Conservation (phyloP, 1,284 basidiomycete genomes). For the Marasmius oreades region DNA sequence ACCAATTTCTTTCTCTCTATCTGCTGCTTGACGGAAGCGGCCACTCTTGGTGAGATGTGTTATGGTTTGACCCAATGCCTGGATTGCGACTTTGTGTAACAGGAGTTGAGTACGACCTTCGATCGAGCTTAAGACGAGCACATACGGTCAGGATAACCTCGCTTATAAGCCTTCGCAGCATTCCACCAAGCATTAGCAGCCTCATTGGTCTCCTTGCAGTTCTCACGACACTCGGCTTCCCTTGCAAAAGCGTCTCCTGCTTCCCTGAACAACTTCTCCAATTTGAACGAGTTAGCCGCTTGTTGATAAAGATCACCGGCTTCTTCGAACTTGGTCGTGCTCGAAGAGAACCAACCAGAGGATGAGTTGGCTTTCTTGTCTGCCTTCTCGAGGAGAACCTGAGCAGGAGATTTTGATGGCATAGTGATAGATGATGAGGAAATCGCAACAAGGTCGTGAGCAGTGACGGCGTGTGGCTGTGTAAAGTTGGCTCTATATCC, state of each 20-base stretch:
- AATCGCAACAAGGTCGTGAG: background rate
- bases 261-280: conserved; percentile 89
- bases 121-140: conserved; percentile 16
- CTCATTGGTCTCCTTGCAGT: conserved; percentile 82
- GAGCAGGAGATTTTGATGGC: conserved; percentile 64
- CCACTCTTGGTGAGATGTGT: conserved; percentile 81
- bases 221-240: conserved; percentile 90
- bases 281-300: conserved; percentile 94
- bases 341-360: conserved; percentile 83
- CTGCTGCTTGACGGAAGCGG: conserved; percentile 95
- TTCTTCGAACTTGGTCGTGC: conserved; percentile 83
- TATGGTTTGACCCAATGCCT: conserved; percentile 86
- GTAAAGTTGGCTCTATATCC: background rate
- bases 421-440: conserved; percentile 25
- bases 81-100: conserved; percentile 72
- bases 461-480: conserved; percentile 4
- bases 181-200: conserved; percentile 98
- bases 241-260: conserved; percentile 85
- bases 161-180: conserved; percentile 92
- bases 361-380: conserved; percentile 90
- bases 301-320: conserved; percentile 93
- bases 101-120: conserved; percentile 12
- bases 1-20: conserved; percentile 95
- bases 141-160: conserved; percentile 80
- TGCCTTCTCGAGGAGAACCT: conserved; percentile 76